Evolutionary conservation across 1,284 basidiomycete species (phyloP).

Genomic region (Ustilago esculenta): DNA sequence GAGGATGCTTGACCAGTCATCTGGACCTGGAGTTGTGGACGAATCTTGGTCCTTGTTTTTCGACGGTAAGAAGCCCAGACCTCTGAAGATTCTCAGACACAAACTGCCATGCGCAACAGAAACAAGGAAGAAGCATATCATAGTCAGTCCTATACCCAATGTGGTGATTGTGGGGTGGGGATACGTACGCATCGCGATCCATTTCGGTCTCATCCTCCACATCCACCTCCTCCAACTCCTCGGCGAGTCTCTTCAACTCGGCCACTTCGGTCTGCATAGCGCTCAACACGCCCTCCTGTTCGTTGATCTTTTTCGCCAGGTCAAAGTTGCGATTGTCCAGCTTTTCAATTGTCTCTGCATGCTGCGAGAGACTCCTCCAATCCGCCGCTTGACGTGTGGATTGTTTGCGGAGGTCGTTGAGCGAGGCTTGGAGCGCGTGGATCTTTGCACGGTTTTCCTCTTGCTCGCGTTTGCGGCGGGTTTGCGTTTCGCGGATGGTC

Average conservation of each 20-base stretch:
- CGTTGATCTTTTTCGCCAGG: conserved; percentile 59
- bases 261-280: conserved; percentile 48
- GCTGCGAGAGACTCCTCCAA: conserved; percentile 48
- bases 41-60: conserved; percentile 9
- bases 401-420: conserved; percentile 45
- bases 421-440: conserved; percentile 33
- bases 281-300: conserved; percentile 47
- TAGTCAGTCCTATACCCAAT: no score
- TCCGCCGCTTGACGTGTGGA: conserved; percentile 50
- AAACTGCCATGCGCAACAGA: conserved; percentile 12
- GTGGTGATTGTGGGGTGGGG: neutral
- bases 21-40: neutral
- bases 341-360: conserved; percentile 44
- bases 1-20: conserved; percentile 45
- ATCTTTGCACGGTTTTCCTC: conserved; percentile 42
- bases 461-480: conserved; percentile 12
- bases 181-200: conserved; percentile 56
- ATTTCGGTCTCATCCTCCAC: conserved; percentile 51
- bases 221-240: conserved; percentile 51
- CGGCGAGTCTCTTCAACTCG: conserved; percentile 34
- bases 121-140: no score
- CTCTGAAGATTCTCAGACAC: conserved; percentile 49
- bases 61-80: conserved; percentile 52
- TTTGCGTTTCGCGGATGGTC: conserved; percentile 41
- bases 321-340: conserved; percentile 59